These are phyloP conservation scores for Sungouiozyma ichnusensis DNA, from an alignment of 805 yeast species.

Conservation along the genomic window DNA sequence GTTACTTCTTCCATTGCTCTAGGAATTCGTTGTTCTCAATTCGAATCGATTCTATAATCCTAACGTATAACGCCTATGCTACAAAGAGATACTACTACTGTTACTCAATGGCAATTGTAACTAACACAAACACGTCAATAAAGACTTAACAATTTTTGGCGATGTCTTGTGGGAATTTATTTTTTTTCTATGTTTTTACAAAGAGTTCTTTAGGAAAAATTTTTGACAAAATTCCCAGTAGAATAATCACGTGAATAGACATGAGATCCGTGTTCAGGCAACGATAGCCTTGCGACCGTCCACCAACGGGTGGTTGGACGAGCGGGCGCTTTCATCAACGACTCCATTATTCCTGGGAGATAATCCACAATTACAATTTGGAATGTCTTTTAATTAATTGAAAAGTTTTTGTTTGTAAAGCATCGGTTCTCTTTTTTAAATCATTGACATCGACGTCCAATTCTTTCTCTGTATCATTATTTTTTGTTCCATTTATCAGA, in stretches of 20 bases:
- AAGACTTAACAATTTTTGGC: not conserved
- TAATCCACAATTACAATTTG: not conserved
- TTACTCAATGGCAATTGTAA: not conserved
- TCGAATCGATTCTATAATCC: slow-evolving; percentile 4
- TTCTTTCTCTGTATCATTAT: slow-evolving; percentile 36
- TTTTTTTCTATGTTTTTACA: not conserved
- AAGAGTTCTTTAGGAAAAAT: not conserved
- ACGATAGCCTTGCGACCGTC: no score
- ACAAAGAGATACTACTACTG: not conserved
- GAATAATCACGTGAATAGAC: no score
- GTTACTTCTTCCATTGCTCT: slow-evolving; percentile 4
- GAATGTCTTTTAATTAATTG: slow-evolving; percentile 37
- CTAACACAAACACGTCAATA: not conserved
- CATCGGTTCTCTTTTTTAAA: slow-evolving; percentile 58
- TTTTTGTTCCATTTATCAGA: slow-evolving; percentile 42
- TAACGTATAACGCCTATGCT: not conserved
- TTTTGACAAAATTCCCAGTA: not conserved
- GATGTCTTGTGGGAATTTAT: not conserved
- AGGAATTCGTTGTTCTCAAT: not conserved
- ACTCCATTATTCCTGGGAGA: not conserved
- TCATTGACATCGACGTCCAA: slow-evolving; percentile 35
- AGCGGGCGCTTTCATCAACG: no score
- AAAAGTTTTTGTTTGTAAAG: slow-evolving; percentile 51
- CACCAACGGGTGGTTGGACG: no score
- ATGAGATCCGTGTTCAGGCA: no score